Conservation (phyloP, 352 stramenopile genomes). For the Peronospora farinosa region DNA sequence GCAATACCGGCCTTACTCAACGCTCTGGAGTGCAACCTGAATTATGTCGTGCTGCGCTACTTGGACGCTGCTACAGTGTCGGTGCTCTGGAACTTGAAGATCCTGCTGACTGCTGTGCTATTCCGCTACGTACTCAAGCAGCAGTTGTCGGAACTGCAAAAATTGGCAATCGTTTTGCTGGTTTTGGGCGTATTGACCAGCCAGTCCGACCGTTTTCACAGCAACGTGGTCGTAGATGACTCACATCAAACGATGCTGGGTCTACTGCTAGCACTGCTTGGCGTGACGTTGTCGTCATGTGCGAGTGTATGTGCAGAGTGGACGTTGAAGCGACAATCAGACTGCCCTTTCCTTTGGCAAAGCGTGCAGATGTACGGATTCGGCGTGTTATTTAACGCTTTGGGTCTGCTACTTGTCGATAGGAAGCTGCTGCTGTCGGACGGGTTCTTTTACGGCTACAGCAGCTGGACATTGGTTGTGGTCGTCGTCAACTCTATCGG, state of each 20-base stretch:
- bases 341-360: constrained; percentile 75
- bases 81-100: constrained; percentile 87
- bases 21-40: constrained; percentile 82
- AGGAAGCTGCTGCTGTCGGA: constrained; percentile 7
- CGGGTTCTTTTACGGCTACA: constrained; percentile 78
- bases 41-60: constrained; percentile 78
- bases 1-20: constrained; percentile 71
- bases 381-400: constrained; percentile 68
- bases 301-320: constrained; percentile 83
- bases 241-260: constrained; percentile 32
- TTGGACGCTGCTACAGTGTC: constrained; percentile 77
- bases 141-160: constrained; percentile 56
- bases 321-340: constrained; percentile 65
- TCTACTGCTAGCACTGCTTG: constrained; percentile 51
- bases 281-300: constrained; percentile 73
- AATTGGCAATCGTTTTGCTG: constrained; percentile 65
- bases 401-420: constrained; percentile 46
- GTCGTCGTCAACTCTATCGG: constrained; percentile 71
- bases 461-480: constrained; percentile 59
- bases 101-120: constrained; percentile 73
- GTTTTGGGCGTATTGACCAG: constrained; percentile 78
- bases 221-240: not conserved
- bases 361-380: constrained; percentile 72
- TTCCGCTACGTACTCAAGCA: constrained; percentile 76
- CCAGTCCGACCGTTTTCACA: constrained; percentile 48